phyloP scores from a whole-genome alignment of 108 stramenopile genomes.

The Asterionellopsis glacialis region DNA sequence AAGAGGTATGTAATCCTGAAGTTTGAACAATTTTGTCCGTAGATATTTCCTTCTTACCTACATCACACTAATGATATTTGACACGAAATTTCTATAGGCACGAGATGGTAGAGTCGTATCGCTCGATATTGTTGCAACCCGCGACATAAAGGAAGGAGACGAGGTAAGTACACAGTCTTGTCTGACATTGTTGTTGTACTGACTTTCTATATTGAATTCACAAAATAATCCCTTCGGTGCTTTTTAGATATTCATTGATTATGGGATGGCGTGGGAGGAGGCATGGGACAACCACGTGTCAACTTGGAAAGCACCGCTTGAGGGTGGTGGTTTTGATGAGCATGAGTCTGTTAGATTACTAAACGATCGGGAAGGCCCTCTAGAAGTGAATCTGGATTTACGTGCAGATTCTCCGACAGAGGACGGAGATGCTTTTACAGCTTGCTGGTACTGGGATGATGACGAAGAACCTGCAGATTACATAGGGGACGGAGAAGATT shows the following conservation, averaged over 20 bases:
- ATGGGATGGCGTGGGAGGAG: slow-evolving; percentile 67
- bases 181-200: no score
- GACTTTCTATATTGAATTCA: no score
- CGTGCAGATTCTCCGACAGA: no score
- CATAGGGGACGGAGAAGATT: not conserved
- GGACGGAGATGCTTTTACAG: slow-evolving; percentile 10
- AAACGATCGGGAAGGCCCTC: no score
- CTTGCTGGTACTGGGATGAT: slow-evolving; percentile 10
- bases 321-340: not conserved
- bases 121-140: slow-evolving; percentile 56
- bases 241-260: slow-evolving; percentile 48
- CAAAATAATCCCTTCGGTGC: no score
- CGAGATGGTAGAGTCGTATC: no score
- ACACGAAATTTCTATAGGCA: not conserved
- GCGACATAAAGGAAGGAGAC: slow-evolving; percentile 48
- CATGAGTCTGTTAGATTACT: no score
- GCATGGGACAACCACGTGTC: slow-evolving; percentile 61
- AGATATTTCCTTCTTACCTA: no score
- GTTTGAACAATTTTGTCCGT: no score
- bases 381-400: no score
- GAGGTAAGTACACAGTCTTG: slow-evolving; percentile 18
- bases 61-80: slow-evolving; percentile 1
- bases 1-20: no score
- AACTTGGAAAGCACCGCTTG: slow-evolving; percentile 15
- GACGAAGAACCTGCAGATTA: slow-evolving; percentile 1